A percentile compares a stretch with the other conserved stretches of the same genome.
These are phyloP conservation scores for Carallia brachiata DNA, from an alignment of 345 rosid species.

Conservation along the genomic window DNA sequence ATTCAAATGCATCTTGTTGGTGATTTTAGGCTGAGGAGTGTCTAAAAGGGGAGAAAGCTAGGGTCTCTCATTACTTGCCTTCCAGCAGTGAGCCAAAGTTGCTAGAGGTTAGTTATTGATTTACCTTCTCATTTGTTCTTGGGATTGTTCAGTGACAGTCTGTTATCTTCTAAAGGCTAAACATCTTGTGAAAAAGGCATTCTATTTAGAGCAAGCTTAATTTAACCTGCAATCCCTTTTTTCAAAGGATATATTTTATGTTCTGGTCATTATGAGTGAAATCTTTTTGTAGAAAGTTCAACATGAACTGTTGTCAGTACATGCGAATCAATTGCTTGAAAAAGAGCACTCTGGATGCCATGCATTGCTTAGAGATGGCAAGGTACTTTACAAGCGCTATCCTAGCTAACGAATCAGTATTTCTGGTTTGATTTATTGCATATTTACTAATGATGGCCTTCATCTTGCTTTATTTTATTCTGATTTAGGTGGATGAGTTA, in stretches of 20 bases:
- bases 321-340: slow-evolving; percentile 38
- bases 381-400: slow-evolving; percentile 13
- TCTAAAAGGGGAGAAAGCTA: slow-evolving; percentile 39
- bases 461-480: not conserved
- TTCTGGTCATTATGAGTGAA: no score
- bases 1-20: not conserved
- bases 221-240: no score
- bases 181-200: not conserved
- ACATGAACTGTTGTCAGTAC: slow-evolving; percentile 31
- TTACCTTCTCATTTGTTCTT: not conserved
- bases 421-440: not conserved
- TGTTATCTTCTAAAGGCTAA: not conserved
- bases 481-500: slow-evolving; percentile 36
- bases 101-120: slow-evolving; percentile 28
- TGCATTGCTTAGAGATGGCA: slow-evolving; percentile 40
- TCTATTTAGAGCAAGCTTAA: not conserved
- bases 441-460: not conserved
- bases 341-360: slow-evolving; percentile 40
- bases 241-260: no score
- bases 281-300: slow-evolving; percentile 31
- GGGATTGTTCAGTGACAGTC: not conserved
- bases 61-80: slow-evolving; percentile 35
- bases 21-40: slow-evolving; percentile 38
- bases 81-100: slow-evolving; percentile 42
- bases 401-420: not conserved